Base-by-base conservation (phyloP, 106 monocot species). In the Acorus gramineus region DNA sequence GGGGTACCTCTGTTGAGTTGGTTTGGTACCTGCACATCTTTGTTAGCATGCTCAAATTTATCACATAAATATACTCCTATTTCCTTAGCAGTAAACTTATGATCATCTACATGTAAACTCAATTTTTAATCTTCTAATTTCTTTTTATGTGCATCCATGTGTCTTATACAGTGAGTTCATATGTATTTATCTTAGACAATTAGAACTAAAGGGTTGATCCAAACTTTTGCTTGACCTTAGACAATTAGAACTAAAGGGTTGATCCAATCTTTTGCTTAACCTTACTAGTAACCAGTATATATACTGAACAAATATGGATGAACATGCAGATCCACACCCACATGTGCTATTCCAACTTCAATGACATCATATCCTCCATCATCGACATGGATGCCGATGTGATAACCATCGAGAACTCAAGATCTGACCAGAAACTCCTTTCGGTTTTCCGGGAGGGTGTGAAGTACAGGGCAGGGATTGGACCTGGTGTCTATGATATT, bases 281-380 rank as follows among this genome's bases (percentile, higher is more conserved):
- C 50, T 3, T 63, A 49, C 4, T 0, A 8, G 6, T 60, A 8
- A 2, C 42, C 8, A 6, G 28, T 28, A 6, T 28, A 28, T 28
- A 28, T 28, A 28, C 28, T 28, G 28, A 28, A 28, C 28, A 28
- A 28, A 28, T 28, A 28, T 28, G 28, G 8, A 8, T 10, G 42
- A 8, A 7, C 42, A 7, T 5, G 4, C 69, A 81, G 81, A 81
- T 81, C 52, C 81, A 81, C 86, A 87, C 86, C 49, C 86, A 87
- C 77, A 87, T 87, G 86, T 87, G 86, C 80, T 87, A 87, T 69
- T 87, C 86, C 9, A 80, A 87, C 80, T 87, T 87, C 83, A 87
- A 87, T 44, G 86, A 87, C 74, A 87, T 87, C 71, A 87, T 87
- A 58, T 80, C 80, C 47, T 87, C 86, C 59, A 87, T 87, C 83